Conservation (phyloP, 2,329 filamentous ascomycete genomes). For the Alternaria consortialis region DNA sequence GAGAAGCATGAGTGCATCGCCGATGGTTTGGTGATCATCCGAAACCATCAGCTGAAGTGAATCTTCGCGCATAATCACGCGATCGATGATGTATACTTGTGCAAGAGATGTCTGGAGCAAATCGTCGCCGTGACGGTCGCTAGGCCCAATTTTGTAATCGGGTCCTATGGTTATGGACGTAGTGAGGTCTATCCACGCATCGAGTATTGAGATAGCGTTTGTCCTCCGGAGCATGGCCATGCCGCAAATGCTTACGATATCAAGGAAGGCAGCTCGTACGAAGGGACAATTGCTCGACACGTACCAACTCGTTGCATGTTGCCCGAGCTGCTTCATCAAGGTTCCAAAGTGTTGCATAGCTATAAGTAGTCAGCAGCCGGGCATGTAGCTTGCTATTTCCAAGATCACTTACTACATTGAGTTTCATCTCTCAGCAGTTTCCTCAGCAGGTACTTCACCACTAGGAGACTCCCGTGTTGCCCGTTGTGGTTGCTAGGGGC, state of each 20-base stretch:
- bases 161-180: slow-evolving; percentile 31
- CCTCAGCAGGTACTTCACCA: slow-evolving; percentile 43
- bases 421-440: slow-evolving; percentile 28
- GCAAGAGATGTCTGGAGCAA: slow-evolving; percentile 34
- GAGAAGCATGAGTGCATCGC: slow-evolving; percentile 34
- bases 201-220: slow-evolving; percentile 26
- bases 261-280: slow-evolving; percentile 48
- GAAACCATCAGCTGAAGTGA: slow-evolving; percentile 21
- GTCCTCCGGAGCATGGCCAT: slow-evolving; percentile 30
- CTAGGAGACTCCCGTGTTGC: slow-evolving; percentile 44
- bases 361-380: slow-evolving; percentile 14
- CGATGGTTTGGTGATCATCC: slow-evolving; percentile 32
- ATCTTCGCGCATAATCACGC: slow-evolving; percentile 31
- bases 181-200: slow-evolving; percentile 33
- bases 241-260: slow-evolving; percentile 44
- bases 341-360: slow-evolving; percentile 26
- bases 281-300: slow-evolving; percentile 40
- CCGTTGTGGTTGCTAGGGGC: slow-evolving; percentile 30
- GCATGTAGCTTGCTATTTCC: background rate
- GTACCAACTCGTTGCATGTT: slow-evolving; percentile 27
- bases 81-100: slow-evolving; percentile 37
- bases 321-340: slow-evolving; percentile 31
- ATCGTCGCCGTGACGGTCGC: slow-evolving; percentile 16
- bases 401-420: slow-evolving; percentile 21
- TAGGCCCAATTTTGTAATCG: slow-evolving; percentile 24